Evolutionary conservation across 441 rosid genomes (phyloP), one percentile per base, ranked within the genome.

Genomic region (Aquilaria agallochum): DNA sequence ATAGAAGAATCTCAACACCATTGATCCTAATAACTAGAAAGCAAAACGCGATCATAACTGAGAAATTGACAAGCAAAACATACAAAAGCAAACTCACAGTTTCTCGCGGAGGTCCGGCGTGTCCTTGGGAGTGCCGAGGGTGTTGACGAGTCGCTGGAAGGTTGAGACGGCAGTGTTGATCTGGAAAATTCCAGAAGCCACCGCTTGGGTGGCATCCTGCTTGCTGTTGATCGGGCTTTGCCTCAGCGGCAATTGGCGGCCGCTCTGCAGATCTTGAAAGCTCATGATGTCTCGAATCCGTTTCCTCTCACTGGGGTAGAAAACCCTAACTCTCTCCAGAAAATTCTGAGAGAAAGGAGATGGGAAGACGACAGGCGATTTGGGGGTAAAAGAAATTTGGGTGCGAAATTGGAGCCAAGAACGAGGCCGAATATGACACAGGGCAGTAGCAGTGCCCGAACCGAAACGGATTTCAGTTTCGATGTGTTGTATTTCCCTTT

Each of bases 51-150:
- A 31, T 31, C 20, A 52, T 52, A 6, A 14, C 20, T 52, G 31
- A 52, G 55, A n/a, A 20, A n/a, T 9, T 10, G 20, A n/a, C 13
- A 52, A 5, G 31, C 10, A 55, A 13, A 31, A 3, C 9, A 36
- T 48, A 15, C 14, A 54, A 65, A 15, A 30, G 31, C 2, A 61
- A 45, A 82, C 95, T 80, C 72, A 91, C 98, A 94, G 84, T 83
- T 94, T 94, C 62, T 91, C 94, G 4, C 98, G 93, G 61, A 94
- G 97, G 68, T 89, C 95, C 31, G 96, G 90, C 27, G 94, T 91
- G 56, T 94, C 98, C 76, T 84, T 94, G 40, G 98, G 96, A 56
- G 97, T 91, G 11, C 98, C 97, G 42, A 94, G 95, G 68, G 97
- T 85, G 65, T 94, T 94, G 48, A 90, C 96, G 60, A 88, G 93